Evolutionary conservation across 176 grass and related monocot species (phyloP).

Genomic region (Puccinellia tenuiflora): DNA sequence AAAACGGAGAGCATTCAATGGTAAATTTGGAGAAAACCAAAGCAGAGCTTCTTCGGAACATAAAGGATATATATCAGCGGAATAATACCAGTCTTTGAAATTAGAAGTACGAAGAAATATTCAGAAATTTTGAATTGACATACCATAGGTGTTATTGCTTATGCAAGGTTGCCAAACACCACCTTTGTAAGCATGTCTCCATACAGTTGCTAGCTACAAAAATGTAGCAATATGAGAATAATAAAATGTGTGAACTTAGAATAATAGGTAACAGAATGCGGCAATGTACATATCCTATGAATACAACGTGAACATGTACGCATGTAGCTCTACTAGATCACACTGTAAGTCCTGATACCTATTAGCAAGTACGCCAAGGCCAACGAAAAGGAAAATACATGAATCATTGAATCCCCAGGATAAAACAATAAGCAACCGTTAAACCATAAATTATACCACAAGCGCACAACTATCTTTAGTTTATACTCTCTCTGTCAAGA

Average conservation of each 20-base stretch:
- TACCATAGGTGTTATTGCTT: slow-evolving; percentile 70
- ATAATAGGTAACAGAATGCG: not conserved
- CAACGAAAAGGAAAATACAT: not conserved
- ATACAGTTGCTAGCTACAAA: slow-evolving; percentile 91
- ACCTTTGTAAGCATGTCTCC: slow-evolving; percentile 83
- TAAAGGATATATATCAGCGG: not conserved
- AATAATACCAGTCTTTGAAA: not conserved
- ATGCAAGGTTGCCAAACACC: slow-evolving; percentile 76
- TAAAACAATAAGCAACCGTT: not conserved
- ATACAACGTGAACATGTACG: not conserved
- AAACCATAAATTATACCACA: not conserved
- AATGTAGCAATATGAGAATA: slow-evolving; percentile 32
- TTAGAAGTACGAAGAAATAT: not conserved
- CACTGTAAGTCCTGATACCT: not conserved
- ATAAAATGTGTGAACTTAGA: not conserved
- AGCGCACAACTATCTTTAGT: not conserved
- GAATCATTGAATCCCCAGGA: not conserved
- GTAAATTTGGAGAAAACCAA: not conserved
- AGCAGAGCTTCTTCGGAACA: not conserved
- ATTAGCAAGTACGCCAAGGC: slow-evolving; percentile 1
- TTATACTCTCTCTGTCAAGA: not conserved
- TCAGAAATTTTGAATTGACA: not conserved
- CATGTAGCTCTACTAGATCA: not conserved
- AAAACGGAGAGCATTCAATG: not conserved
- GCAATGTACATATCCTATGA: slow-evolving; percentile 2